Conservation (phyloP, 805 yeast genomes). For the Wickerhamiella kazuoi region DNA sequence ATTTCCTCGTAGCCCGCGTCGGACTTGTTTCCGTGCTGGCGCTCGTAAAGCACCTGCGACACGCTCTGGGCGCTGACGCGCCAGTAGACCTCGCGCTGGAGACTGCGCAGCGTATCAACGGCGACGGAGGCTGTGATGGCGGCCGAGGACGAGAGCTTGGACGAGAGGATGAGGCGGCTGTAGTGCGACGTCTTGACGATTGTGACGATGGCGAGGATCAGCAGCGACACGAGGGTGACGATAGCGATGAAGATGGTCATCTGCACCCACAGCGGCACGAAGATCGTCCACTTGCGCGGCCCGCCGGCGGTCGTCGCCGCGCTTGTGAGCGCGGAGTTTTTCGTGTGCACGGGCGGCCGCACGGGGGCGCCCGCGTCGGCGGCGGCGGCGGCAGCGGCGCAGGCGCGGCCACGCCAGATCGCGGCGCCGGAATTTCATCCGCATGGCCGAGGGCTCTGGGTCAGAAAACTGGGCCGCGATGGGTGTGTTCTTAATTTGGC, state of each 20-base stretch:
- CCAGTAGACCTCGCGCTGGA: slow-evolving; percentile 1
- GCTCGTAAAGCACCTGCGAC: slow-evolving; percentile 3
- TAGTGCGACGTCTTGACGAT: slow-evolving; percentile 6
- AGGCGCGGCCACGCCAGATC: not conserved
- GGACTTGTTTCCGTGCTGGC: slow-evolving; percentile 7
- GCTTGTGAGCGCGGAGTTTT: not conserved
- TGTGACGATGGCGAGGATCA: slow-evolving; percentile 6
- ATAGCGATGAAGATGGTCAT: slow-evolving; percentile 10
- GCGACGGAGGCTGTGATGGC: slow-evolving; percentile 9
- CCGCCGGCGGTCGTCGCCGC: not conserved
- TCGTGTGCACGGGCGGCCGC: too few relatives aligned
- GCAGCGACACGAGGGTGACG: slow-evolving; percentile 9
- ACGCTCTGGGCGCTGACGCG: slow-evolving; percentile 3
- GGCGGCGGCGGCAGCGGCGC: not conserved
- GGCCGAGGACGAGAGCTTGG: slow-evolving; percentile 11
- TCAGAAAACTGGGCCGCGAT: too few relatives aligned
- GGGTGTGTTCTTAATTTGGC: too few relatives aligned
- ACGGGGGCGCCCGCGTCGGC: not conserved
- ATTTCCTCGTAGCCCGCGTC: slow-evolving; percentile 3
- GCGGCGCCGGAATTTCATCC: not conserved
- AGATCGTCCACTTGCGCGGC: slow-evolving; percentile 17
- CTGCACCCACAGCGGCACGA: slow-evolving; percentile 11
- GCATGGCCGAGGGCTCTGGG: too few relatives aligned
- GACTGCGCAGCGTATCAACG: slow-evolving; percentile 4
- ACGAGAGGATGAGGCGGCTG: slow-evolving; percentile 8